A percentile compares a stretch with the other conserved stretches of the same genome.
These are phyloP conservation scores for Lachancea nothofagi DNA, from an alignment of 805 yeast species.

Conservation along the genomic window DNA sequence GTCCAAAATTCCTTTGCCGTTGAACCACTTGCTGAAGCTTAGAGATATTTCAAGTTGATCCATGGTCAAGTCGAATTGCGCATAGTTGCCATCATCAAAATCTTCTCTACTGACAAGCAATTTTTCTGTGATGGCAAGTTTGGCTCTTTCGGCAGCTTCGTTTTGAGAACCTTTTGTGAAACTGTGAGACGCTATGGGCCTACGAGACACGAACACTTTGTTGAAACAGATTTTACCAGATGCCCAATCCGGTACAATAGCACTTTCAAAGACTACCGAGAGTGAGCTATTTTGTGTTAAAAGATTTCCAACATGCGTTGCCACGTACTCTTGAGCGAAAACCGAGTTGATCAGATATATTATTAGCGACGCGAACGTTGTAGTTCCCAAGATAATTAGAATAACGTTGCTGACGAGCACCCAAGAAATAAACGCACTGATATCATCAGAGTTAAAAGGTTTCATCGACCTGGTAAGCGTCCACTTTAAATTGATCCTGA, in stretches of 20 bases:
- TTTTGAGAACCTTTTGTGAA: constrained; percentile 71
- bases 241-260: constrained; percentile 91
- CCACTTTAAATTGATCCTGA: constrained; percentile 61
- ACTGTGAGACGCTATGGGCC: constrained; percentile 52
- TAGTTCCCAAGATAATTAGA: constrained; percentile 78
- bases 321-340: constrained; percentile 66
- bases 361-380: constrained; percentile 81
- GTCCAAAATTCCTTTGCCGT: constrained; percentile 81
- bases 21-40: constrained; percentile 80
- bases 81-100: constrained; percentile 86
- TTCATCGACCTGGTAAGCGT: constrained; percentile 64
- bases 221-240: constrained; percentile 79
- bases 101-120: constrained; percentile 34
- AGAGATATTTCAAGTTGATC: constrained; percentile 78
- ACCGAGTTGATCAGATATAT: constrained; percentile 62
- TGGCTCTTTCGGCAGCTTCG: constrained; percentile 59
- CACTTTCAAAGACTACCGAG: constrained; percentile 84
- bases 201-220: constrained; percentile 76
- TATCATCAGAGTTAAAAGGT: constrained; percentile 89
- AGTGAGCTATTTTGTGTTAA: constrained; percentile 79
- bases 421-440: constrained; percentile 89
- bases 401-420: constrained; percentile 79
- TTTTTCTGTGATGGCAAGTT: constrained; percentile 30
- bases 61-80: constrained; percentile 88
- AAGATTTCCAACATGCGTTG: constrained; percentile 71